Evolutionary conservation across 176 grass and related monocot genomes (phyloP).

Genomic region (Triticum aestivum): IWGSC_CS_RefSeq_v2.1 NC_057805.1:502840193-502840692

Average conservation of each 20-base stretch:
- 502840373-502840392: constrained; percentile 36
- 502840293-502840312: constrained; percentile 67
- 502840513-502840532: not conserved
- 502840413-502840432: constrained; percentile 62
- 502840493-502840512: not conserved
- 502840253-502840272: constrained; percentile 73
- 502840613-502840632: not conserved
- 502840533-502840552: not conserved
- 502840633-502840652: not conserved
- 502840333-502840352: constrained; percentile 43
- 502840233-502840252: not conserved
- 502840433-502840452: not conserved
- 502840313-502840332: constrained; percentile 45
- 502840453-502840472: too few relatives aligned
- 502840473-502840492: too few relatives aligned
- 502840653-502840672: not conserved
- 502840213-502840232: not conserved
- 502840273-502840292: constrained; percentile 56
- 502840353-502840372: constrained; percentile 74
- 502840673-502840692: not conserved
- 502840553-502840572: not conserved
- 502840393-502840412: constrained; percentile 57
- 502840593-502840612: not conserved
- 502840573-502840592: not conserved
- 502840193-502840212: too few relatives aligned